A percentile compares a stretch with the other conserved stretches of the same genome.
phyloP scores from a whole-genome alignment of 192 early-diverging fungal genomes.

The Coemansia sp. region DNA sequence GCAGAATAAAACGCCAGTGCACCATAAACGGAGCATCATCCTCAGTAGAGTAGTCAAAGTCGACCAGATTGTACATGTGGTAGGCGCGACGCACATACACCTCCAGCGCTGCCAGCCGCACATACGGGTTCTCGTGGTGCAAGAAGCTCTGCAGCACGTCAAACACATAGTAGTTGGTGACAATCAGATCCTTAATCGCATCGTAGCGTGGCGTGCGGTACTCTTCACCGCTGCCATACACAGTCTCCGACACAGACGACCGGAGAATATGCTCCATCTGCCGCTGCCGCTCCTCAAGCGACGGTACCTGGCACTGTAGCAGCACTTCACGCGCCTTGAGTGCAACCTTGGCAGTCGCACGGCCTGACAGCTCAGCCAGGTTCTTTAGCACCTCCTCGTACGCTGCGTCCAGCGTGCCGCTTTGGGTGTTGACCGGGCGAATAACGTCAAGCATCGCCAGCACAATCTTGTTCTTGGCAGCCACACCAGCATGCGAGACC shows the following conservation, averaged over 20 bases:
- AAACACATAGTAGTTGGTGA: slow-evolving; percentile 91
- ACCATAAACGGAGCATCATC: slow-evolving; percentile 61
- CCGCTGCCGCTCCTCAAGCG: slow-evolving; percentile 79
- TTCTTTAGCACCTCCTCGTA: slow-evolving; percentile 77
- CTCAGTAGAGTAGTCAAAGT: slow-evolving; percentile 72
- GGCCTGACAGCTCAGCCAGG: slow-evolving; percentile 73
- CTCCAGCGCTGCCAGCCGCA: slow-evolving; percentile 86
- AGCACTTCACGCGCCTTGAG: slow-evolving; percentile 94
- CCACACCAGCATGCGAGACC: slow-evolving; percentile 82
- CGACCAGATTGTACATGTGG: slow-evolving; percentile 92
- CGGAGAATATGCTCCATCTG: slow-evolving; percentile 84
- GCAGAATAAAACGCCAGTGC: slow-evolving; percentile 75
- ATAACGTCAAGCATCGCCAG: slow-evolving; percentile 77
- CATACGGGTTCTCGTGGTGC: slow-evolving; percentile 75
- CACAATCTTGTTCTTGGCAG: slow-evolving; percentile 72
- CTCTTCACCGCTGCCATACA: slow-evolving; percentile 71
- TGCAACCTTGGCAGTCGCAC: slow-evolving; percentile 80
- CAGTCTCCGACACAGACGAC: slow-evolving; percentile 68
- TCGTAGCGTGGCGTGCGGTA: slow-evolving; percentile 73
- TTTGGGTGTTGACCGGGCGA: slow-evolving; percentile 59
- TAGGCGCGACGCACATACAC: slow-evolving; percentile 96
- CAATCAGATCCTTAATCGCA: slow-evolving; percentile 79
- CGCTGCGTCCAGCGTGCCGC: slow-evolving; percentile 63
- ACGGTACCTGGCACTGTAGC: slow-evolving; percentile 89
- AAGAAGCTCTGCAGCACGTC: slow-evolving; percentile 94